Conservation (phyloP, 768 basidiomycete species). For the Boletus reticuloceps region DNA sequence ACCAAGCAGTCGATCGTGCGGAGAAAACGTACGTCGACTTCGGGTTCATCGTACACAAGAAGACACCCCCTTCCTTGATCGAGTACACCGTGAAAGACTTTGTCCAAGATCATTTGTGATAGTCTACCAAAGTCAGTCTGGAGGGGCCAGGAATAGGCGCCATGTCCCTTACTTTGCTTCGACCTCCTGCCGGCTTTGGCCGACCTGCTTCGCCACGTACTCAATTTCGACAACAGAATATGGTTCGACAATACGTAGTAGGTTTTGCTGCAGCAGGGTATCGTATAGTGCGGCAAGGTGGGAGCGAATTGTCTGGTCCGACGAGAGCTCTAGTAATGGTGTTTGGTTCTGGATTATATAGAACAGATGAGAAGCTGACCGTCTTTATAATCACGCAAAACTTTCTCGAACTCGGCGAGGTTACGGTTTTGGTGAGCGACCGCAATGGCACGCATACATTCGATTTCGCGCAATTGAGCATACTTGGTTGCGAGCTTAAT, state of each 20-base stretch:
- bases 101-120: slow-evolving; percentile 98
- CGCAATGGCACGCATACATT: slow-evolving; percentile 94
- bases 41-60: slow-evolving; percentile 84
- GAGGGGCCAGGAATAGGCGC: background rate
- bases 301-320: slow-evolving; percentile 92
- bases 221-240: slow-evolving; percentile 91
- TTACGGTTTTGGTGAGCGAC: slow-evolving; percentile 91
- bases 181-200: slow-evolving; percentile 82
- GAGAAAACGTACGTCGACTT: slow-evolving; percentile 69
- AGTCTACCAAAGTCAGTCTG: slow-evolving; percentile 47
- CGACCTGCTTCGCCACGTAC: slow-evolving; percentile 83
- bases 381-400: slow-evolving; percentile 80
- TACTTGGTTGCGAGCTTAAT: slow-evolving; percentile 90
- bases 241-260: slow-evolving; percentile 93
- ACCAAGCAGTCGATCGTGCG: background rate
- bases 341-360: background rate
- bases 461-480: slow-evolving; percentile 82
- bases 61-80: slow-evolving; percentile 94
- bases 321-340: slow-evolving; percentile 73
- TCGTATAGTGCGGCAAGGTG: slow-evolving; percentile 95
- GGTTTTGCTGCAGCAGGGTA: slow-evolving; percentile 92
- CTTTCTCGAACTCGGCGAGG: slow-evolving; percentile 85
- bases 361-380: slow-evolving; percentile 40
- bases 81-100: slow-evolving; percentile 90
- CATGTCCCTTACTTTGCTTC: slow-evolving; percentile 74